A percentile compares a stretch with the other conserved stretches of the same genome.
Evolutionary conservation across 2,329 filamentous ascomycete species (phyloP).

Genomic region (Davidsoniella australis): DNA sequence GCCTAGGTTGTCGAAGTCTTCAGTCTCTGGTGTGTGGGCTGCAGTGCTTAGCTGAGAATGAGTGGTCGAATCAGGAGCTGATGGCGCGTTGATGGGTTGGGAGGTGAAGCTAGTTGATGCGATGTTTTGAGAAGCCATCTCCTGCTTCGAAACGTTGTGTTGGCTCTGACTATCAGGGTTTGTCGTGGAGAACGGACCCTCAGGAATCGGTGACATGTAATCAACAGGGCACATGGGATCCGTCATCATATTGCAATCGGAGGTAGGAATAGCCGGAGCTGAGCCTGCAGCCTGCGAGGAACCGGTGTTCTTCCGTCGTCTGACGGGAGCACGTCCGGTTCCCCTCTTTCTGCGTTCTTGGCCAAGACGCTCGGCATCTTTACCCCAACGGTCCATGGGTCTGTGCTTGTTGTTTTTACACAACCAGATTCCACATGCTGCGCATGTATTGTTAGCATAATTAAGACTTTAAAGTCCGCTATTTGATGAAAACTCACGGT

Average conservation of each 20-base stretch:
- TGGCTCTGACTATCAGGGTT: slow-evolving; percentile 1
- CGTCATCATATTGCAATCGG: slow-evolving; percentile 36
- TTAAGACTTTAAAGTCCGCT: slow-evolving; percentile 12
- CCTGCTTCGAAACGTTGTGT: not conserved
- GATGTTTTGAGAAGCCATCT: not conserved
- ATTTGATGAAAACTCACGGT: slow-evolving; percentile 41
- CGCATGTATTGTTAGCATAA: slow-evolving; percentile 17
- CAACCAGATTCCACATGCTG: slow-evolving; percentile 85
- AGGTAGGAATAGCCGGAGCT: slow-evolving; percentile 22
- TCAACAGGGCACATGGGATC: slow-evolving; percentile 35
- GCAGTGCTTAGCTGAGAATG: slow-evolving; percentile 3
- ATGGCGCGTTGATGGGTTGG: slow-evolving; percentile 13
- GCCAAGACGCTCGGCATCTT: slow-evolving; percentile 34
- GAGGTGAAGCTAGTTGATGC: not conserved
- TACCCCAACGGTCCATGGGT: slow-evolving; percentile 70
- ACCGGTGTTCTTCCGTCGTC: slow-evolving; percentile 30
- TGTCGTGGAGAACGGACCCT: slow-evolving; percentile 1
- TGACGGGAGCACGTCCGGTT: slow-evolving; percentile 24
- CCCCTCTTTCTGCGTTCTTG: slow-evolving; percentile 34
- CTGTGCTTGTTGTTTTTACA: slow-evolving; percentile 74
- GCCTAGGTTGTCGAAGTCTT: slow-evolving; percentile 23
- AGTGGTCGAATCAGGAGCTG: not conserved
- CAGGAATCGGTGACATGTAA: slow-evolving; percentile 6
- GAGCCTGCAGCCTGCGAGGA: slow-evolving; percentile 23
- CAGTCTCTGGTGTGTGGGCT: slow-evolving; percentile 6